Conservation (phyloP, 2,329 filamentous ascomycete genomes). For the Aspergillus transmontanensis region DNA sequence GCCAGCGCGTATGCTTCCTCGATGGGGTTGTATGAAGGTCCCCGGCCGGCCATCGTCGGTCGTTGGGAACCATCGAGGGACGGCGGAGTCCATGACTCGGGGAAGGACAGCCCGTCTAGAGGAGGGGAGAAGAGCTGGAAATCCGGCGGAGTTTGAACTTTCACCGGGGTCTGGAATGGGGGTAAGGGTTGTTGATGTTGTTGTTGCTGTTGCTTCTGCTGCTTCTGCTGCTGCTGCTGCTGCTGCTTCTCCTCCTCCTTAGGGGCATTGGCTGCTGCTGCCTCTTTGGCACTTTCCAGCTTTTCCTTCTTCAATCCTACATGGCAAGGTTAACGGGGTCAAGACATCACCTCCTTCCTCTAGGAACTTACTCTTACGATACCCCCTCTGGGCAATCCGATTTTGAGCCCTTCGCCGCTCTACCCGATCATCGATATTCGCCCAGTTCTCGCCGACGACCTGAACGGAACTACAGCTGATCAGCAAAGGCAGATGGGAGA, state of each 20-base stretch:
- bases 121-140: background rate
- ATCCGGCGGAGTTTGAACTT: background rate
- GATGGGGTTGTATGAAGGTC: background rate
- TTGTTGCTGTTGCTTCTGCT: background rate
- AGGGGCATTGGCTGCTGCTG: background rate
- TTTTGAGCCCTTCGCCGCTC: conserved; percentile 16
- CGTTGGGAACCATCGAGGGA: background rate
- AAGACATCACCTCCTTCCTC: background rate
- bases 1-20: background rate
- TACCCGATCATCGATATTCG: conserved; percentile 15
- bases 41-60: background rate
- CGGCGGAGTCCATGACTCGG: background rate
- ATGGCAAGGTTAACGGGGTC: background rate
- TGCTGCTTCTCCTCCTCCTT: background rate
- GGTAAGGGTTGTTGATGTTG: background rate
- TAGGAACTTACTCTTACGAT: conserved; percentile 8
- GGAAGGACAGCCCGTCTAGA: background rate
- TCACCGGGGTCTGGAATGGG: background rate
- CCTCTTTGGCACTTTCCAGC: background rate
- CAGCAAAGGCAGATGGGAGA: background rate
- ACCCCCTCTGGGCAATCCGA: conserved; percentile 15
- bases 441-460: conserved; percentile 7
- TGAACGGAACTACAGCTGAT: background rate
- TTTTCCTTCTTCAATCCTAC: background rate
- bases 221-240: background rate